These are phyloP conservation scores for Syzygium aqueum DNA, from an alignment of 345 rosid species.

Conservation along the genomic window DNA sequence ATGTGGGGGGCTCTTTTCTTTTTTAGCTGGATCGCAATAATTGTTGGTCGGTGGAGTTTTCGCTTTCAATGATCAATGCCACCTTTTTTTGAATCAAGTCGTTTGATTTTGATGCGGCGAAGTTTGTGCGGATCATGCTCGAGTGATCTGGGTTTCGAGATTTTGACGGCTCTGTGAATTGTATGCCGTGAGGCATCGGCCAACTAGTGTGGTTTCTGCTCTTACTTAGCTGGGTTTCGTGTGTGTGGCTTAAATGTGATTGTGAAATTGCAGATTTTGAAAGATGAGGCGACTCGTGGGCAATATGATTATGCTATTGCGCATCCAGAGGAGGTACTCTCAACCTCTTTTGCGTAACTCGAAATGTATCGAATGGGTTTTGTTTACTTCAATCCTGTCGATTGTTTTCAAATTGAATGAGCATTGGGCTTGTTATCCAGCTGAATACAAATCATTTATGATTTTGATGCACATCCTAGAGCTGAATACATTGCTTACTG, in stretches of 20 bases:
- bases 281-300: conserved; percentile 90
- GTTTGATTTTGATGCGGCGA: neutral
- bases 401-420: neutral
- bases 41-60: neutral
- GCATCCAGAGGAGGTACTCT: conserved; percentile 83
- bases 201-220: neutral
- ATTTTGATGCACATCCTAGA: neutral
- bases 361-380: neutral
- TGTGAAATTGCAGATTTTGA: conserved; percentile 57
- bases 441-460: neutral
- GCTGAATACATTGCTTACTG: neutral
- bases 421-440: neutral
- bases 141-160: neutral
- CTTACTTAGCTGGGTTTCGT: neutral
- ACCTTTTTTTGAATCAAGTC: neutral
- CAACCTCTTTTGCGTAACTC: neutral
- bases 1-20: neutral
- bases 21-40: neutral
- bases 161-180: neutral
- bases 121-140: neutral
- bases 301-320: conserved; percentile 95
- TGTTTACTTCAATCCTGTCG: neutral
- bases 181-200: neutral
- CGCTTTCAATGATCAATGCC: neutral
- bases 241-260: neutral